phyloP scores from a whole-genome alignment of 331 rosid species.

The Prunus yedoensis region DNA sequence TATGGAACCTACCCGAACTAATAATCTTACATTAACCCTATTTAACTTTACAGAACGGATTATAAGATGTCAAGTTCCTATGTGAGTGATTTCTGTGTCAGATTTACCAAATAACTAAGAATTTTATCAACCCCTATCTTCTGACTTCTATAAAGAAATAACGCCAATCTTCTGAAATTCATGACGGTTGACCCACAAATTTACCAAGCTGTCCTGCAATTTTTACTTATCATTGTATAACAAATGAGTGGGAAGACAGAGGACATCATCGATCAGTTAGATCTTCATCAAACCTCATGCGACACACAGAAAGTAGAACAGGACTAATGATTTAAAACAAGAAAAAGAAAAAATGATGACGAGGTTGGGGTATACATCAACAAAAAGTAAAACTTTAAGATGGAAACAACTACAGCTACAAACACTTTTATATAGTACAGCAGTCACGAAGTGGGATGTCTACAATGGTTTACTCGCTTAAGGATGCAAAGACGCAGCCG shows the following conservation, averaged over 20 bases:
- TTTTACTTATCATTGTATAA: not conserved
- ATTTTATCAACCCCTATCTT: not conserved
- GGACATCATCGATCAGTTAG: not conserved
- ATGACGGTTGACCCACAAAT: not conserved
- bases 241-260: not conserved
- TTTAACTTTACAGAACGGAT: too few relatives aligned
- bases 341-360: not conserved
- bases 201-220: not conserved
- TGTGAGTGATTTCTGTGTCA: not conserved
- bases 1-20: too few relatives aligned
- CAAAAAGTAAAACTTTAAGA: not conserved
- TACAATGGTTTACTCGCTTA: slow-evolving; percentile 52
- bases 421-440: slow-evolving; percentile 3
- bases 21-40: too few relatives aligned
- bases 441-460: slow-evolving; percentile 45
- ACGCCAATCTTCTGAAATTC: not conserved
- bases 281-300: slow-evolving; percentile 5
- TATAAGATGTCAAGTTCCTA: not conserved
- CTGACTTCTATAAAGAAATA: not conserved
- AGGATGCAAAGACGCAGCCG: slow-evolving; percentile 67
- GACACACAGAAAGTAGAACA: slow-evolving; percentile 2
- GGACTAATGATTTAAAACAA: not conserved
- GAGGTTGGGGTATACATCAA: not conserved
- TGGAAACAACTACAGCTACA: slow-evolving; percentile 10
- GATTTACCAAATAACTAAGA: not conserved